Evolutionary conservation across 2,329 filamentous ascomycete genomes (phyloP), one percentile per base, ranked within the genome.

Genomic region (Whalleya microplaca): DNA sequence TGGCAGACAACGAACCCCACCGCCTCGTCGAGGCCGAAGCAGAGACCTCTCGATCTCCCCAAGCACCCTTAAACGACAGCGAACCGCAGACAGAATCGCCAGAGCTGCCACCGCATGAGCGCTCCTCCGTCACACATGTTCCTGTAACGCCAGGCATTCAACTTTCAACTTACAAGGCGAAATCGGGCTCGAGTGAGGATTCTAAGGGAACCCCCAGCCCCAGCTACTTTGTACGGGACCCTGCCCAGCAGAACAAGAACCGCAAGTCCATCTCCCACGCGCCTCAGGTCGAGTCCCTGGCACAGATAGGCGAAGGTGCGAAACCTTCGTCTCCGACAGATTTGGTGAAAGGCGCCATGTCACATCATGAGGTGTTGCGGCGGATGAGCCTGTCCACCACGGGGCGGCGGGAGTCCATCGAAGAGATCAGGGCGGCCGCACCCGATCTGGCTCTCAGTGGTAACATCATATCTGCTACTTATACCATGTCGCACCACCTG

Each of bases 391-490:
- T 75, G 56, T 67, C 71, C 50, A 66, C 69, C 48, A 78, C 77
- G 72, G 77, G 76, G 56, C 75, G 68, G 45, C 76, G 75, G 54
- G 78, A 84, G 64, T 84, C 82, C 37, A 71, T 87, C 51, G 75
- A 78, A 21, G 82, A 86, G 50, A 79, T 85, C 59, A 78, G 80
- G 65, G 76, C 79, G 53, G 79, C 78, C 53, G 81, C 84, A 63
- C 84, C 84, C 8, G 79, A 84, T 57, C 71, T 88, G 44, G 75
- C 77, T 27, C 75, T 88, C 48, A 86, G 79, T 60, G 85, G 85
- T n/a, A 86, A 84, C 70, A 81, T 88, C 64, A 87, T 88, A 63
- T 88, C 85, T 2, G 84, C 82, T 19, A 86, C 84, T 18, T 88
- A 88, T 65, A 86, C 82, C 58, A 82, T 86, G 59, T 84, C 85